Base-by-base conservation (phyloP, 352 stramenopile genomes). In the Phytopythium kandeliae region DNA sequence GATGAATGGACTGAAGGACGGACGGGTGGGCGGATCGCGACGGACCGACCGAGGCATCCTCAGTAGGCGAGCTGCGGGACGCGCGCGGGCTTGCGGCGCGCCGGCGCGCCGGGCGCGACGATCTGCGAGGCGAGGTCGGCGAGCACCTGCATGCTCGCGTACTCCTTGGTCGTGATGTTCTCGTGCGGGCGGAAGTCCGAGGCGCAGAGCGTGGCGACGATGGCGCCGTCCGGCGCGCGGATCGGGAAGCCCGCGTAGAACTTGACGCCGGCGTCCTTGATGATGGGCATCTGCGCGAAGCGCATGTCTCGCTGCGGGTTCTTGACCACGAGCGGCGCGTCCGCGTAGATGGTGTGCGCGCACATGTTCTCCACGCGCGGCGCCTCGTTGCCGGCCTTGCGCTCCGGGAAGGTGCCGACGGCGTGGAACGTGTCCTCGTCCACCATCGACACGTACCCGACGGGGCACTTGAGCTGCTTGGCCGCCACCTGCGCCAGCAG, bases 181-280 rank as follows among this genome's bases (percentile, higher is more conserved):
- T 74, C 50, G 40, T 83, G 74, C 17, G 77, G 50, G 21, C 53
- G 51, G 26, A 64, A 59, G 55, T 83, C 76, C 11, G 59, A 68
- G 11, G 69, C 58, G 36, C 76, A 87, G 10, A 87, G 54, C 28
- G 66, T 74, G 0, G 68, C 76, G 17, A 87, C 62, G 11, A 83
- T 66, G 0, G 60, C 60, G 6, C 72, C 70, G 31, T 84, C 72
- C 0, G 72, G 72, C 1, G 67, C 70, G 41, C 57, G 57, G 26
- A 86, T 67, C 1, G 75, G 72, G 54, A 85, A 86, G 1, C 75
- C 70, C 12, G 72, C 75, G 63, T 86, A 86, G 49, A 84, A 86
- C 48, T 74, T 73, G 51, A 81, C 56, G 4, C 67, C 63, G 2
- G 60, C 48, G 28, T 70, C 54, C 38, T 71, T 63, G 43, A 79